Base-by-base conservation (phyloP, 441 rosid species). In the Mallotus japonicus region DNA sequence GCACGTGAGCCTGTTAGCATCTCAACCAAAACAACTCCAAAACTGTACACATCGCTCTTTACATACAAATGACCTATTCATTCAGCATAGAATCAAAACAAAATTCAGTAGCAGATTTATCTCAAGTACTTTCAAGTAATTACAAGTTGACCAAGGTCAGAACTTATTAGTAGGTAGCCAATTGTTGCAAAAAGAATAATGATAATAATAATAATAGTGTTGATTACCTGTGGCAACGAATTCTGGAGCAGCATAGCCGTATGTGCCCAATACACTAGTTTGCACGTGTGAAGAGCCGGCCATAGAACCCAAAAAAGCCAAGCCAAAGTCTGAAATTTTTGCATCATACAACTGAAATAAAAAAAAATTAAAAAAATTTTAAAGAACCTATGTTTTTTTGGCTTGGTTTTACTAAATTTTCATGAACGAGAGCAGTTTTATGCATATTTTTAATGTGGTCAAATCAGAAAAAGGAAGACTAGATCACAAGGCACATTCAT, bases 11-110 rank as follows among this genome's bases (percentile, higher is more conserved):
- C 95, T 19, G 92, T 88, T 69, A 91, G 49, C 60, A 91, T 62
- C 77, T 91, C 97, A 11, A 91, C 81, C 61, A 89, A 59, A 62
- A 89, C 90, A 17, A 89, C 91, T 5, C 95, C 95, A 34, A 91
- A 91, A 0, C 91, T 88, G 54, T 85, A 88, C 6, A 44, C 49
- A 10, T 44, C 49, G 49, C 49, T 44, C 49, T 44, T 44, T 44
- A 44, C 49, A 44, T 87, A 87, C 70, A 90, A 65, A 78, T 85
- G 90, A 5, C 93, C 90, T 87, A 68, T n/a, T 44, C 20, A 55
- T 72, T 69, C 73, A 77, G 37, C 63, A 69, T n/a, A n/a, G n/a
- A 0, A 17, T 32, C 15, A 54, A 34, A 32, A 44, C 19, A 49
- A 12, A 50, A 6, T 9, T 47, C 8, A 2, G 16, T 17, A 24